Evolutionary conservation across 331 rosid genomes (phyloP), one percentile per base, ranked within the genome.

Genomic region (Acacia concinna): DNA sequence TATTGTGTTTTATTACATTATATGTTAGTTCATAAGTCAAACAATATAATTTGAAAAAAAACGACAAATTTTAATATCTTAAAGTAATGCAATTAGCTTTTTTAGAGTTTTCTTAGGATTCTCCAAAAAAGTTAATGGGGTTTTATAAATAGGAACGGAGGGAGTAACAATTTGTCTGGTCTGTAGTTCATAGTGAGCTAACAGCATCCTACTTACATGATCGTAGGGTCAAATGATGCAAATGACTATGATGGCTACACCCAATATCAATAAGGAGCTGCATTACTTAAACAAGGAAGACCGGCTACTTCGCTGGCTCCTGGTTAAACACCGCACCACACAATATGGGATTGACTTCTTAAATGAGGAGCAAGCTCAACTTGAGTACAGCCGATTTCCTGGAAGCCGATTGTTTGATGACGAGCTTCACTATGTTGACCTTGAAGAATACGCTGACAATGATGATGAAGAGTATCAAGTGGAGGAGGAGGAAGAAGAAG

Each of bases 201-300:
- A 27, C 31, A 10, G 56, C 44, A 69, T 78, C 51, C 13, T 1
- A 25, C 74, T 69, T 46, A 1, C 34, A 69, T 81, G 52, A 46
- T 71, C 82, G 79, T 57, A 68, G 99, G 99, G 98, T 74, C 85
- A 75, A 51, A 70, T 95, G 86, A 88, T 91, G 99, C 99, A 95
- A 86, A 85, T 95, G 89, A 92, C 96, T 43, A 88, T 94, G 97
- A 94, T 94, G 98, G 92, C 98, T 76, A 87, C 92, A 3, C 97
- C 97, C 8, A 87, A 86, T 86, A 85, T 94, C 79, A 94, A 94
- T 95, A 92, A 91, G 83, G 98, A 95, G 91, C 87, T 95, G 71
- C 97, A 88, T 74, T 95, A 95, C 91, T 85, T 95, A 76, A 93
- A 91, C 91, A 93, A 93, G 88, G 99, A 95, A 84, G 99, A 93